Percentiles rank a stretch among this genome's conserved stretches.
Evolutionary conservation across 805 yeast species (phyloP).

Genomic region (Yarrowia divulgata): DNA sequence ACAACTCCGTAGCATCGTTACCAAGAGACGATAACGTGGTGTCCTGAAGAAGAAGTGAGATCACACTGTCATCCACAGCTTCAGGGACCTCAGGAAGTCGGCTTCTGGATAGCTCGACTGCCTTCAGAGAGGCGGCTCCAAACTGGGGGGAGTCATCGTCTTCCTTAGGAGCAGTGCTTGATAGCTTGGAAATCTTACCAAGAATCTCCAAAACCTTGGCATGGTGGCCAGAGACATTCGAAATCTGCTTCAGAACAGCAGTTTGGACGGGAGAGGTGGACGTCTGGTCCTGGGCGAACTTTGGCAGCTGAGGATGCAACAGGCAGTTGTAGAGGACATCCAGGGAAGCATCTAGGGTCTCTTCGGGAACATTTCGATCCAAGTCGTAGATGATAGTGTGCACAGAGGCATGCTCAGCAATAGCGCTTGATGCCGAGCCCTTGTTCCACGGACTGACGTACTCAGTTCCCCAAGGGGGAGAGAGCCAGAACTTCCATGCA

Average conservation of each 20-base stretch:
- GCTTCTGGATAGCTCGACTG: slow-evolving; percentile 26
- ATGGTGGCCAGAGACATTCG: slow-evolving; percentile 35
- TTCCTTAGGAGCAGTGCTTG: slow-evolving; percentile 21
- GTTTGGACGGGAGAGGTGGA: slow-evolving; percentile 29
- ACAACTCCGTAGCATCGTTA: slow-evolving; percentile 13
- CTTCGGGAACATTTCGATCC: slow-evolving; percentile 23
- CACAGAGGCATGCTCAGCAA: slow-evolving; percentile 33
- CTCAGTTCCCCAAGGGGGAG: slow-evolving; percentile 28
- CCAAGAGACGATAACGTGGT: slow-evolving; percentile 16
- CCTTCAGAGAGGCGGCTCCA: slow-evolving; percentile 28
- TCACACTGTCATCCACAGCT: slow-evolving; percentile 25
- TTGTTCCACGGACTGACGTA: slow-evolving; percentile 19
- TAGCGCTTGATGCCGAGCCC: slow-evolving; percentile 18
- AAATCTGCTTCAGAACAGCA: slow-evolving; percentile 27
- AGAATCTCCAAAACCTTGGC: slow-evolving; percentile 25
- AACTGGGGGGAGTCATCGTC: slow-evolving; percentile 12
- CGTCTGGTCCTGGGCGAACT: slow-evolving; percentile 5
- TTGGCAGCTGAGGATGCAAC: slow-evolving; percentile 30
- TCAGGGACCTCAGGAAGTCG: slow-evolving; percentile 29
- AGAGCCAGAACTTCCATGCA: slow-evolving; percentile 33
- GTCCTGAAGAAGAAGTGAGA: slow-evolving; percentile 16
- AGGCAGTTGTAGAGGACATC: slow-evolving; percentile 29
- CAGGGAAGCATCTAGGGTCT: slow-evolving; percentile 14
- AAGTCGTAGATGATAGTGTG: slow-evolving; percentile 20
- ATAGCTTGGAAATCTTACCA: slow-evolving; percentile 21